Evolutionary conservation across 768 basidiomycete species (phyloP), one percentile per base, ranked within the genome.

Genomic region (Leccinellum rugosiceps): DNA sequence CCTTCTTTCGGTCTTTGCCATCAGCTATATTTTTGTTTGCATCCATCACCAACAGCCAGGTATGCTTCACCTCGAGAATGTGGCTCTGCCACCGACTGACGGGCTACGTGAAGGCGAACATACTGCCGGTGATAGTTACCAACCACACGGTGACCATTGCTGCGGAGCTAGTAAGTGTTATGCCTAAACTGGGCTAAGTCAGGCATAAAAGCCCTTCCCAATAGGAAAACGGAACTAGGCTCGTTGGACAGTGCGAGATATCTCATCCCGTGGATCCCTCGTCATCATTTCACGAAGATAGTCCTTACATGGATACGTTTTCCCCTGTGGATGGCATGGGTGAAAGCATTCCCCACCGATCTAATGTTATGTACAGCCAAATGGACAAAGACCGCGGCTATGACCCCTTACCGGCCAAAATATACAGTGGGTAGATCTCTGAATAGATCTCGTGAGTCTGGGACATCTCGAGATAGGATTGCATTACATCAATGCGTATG

Each of bases 91-190:
- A 52, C 47, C 21, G 52, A 23, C 57, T 63, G 61, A 62, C 56
- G 49, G 38, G 43, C 52, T 54, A 68, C 47, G 55, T 60, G 41
- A 72, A 79, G 81, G 87, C 91, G 11, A 83, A 87, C 58, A 95
- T 98, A 56, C 76, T 96, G 2, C 95, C 95, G 0, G 92, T 87
- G 4, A 89, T 98, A 61, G 85, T 95, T 41, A 98, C 95, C 13
- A 95, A 93, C 71, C 92, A 93, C 70, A 94, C 90, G 0, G 92
- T 94, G n/a, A 97, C 94, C 14, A 94, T 98, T 60, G 92, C 94
- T 38, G 93, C 88, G 23, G 88, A 95, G 72, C 79, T 96, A 65
- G 90, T 84, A 28, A 66, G 78, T 74, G 51, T 55, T 23, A 52
- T 52, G 25, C 54, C 82, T 83, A 58, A 84, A 91, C 60, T 84